Percentiles rank a stretch among this genome's conserved stretches.
These are phyloP conservation scores for Nelumbo lutea DNA, from an alignment of 164 flowering plant genomes.

Conservation along the genomic window DNA sequence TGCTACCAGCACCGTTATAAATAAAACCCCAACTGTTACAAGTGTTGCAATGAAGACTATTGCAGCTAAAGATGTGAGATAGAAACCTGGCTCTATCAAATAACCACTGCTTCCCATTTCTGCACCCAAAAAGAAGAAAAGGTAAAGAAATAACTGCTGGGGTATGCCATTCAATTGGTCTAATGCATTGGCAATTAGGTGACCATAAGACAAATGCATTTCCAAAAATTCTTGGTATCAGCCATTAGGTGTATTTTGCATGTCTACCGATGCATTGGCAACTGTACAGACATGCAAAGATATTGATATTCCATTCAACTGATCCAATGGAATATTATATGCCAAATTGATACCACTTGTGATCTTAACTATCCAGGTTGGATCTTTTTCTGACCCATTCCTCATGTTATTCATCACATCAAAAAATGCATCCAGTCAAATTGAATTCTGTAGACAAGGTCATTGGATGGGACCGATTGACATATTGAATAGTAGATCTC, in stretches of 20 bases:
- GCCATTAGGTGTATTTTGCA: not conserved
- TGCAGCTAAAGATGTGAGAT: conserved; percentile 60
- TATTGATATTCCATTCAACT: not conserved
- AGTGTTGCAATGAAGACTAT: conserved; percentile 51
- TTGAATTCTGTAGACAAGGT: too few relatives aligned
- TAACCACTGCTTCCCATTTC: conserved; percentile 42
- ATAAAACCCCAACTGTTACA: conserved; percentile 39
- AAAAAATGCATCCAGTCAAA: too few relatives aligned
- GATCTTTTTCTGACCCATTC: not conserved
- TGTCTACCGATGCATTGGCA: not conserved
- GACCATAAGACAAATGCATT: not conserved
- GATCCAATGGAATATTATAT: not conserved
- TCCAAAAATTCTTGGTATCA: not conserved
- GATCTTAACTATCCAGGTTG: not conserved
- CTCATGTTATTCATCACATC: too few relatives aligned
- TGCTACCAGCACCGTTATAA: conserved; percentile 37
- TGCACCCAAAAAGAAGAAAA: conserved; percentile 15
- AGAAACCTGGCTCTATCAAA: conserved; percentile 44
- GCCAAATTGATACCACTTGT: not conserved
- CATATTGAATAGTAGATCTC: not conserved
- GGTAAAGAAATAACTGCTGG: not conserved
- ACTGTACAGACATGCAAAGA: not conserved
- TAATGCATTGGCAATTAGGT: too few relatives aligned
- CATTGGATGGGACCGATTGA: not conserved
- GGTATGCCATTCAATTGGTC: too few relatives aligned